Evolutionary conservation across 768 basidiomycete genomes (phyloP).

Genomic region (Termitomyces sp.): DNA sequence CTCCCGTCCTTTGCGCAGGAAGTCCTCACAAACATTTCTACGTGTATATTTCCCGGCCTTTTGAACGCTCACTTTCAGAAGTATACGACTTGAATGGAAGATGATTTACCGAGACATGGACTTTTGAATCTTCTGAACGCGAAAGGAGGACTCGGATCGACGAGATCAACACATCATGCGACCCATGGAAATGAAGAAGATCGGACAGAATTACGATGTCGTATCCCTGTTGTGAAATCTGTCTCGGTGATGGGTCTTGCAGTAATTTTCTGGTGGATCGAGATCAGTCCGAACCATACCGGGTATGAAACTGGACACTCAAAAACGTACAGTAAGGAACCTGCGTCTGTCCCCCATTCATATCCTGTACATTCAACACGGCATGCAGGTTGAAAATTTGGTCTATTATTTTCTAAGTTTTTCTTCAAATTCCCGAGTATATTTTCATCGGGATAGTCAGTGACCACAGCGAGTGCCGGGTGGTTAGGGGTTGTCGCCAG

Average conservation of each 20-base stretch:
- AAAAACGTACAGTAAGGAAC: slow-evolving; percentile 43
- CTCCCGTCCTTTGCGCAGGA: slow-evolving; percentile 37
- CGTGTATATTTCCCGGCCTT: slow-evolving; percentile 60
- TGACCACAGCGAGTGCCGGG: slow-evolving; percentile 55
- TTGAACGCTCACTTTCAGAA: not conserved
- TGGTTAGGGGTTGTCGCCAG: slow-evolving; percentile 40
- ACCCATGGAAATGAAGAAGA: slow-evolving; percentile 64
- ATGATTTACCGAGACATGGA: slow-evolving; percentile 52
- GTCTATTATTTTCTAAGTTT: slow-evolving; percentile 53
- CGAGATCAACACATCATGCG: slow-evolving; percentile 52
- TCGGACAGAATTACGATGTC: slow-evolving; percentile 69
- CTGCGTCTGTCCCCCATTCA: slow-evolving; percentile 60
- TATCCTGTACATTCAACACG: slow-evolving; percentile 46
- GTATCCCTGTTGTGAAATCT: slow-evolving; percentile 30
- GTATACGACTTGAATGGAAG: not conserved
- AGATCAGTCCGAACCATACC: not conserved
- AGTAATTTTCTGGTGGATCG: slow-evolving; percentile 17
- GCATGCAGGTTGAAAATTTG: slow-evolving; percentile 34
- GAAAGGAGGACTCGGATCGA: slow-evolving; percentile 50
- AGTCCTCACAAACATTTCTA: slow-evolving; percentile 47
- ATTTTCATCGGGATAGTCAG: slow-evolving; percentile 65
- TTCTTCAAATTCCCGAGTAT: slow-evolving; percentile 54
- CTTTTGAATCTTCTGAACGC: slow-evolving; percentile 34
- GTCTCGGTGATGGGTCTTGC: not conserved
- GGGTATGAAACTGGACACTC: not conserved